phyloP scores from a whole-genome alignment of 352 stramenopile genomes.

The Globisporangium paroecandrum region DNA sequence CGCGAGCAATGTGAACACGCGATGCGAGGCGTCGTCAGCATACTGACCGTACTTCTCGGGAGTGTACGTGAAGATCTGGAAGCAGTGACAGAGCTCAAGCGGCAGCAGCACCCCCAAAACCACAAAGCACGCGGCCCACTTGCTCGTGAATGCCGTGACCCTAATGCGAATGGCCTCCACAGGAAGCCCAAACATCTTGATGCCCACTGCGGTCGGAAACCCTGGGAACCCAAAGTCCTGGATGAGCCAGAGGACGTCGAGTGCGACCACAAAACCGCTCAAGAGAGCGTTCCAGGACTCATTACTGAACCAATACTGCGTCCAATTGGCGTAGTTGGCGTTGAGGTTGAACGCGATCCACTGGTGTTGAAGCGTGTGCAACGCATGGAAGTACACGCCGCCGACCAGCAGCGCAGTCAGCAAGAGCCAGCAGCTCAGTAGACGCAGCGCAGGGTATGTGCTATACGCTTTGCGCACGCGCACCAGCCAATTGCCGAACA shows the following conservation, averaged over 20 bases:
- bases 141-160: slow-evolving; percentile 35
- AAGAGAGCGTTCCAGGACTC: slow-evolving; percentile 37
- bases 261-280: slow-evolving; percentile 27
- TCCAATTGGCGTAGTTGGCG: neutral
- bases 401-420: slow-evolving; percentile 21
- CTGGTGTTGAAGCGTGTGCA: slow-evolving; percentile 21
- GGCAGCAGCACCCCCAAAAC: slow-evolving; percentile 47
- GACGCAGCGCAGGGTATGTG: slow-evolving; percentile 21
- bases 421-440: slow-evolving; percentile 26
- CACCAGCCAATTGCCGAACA: slow-evolving; percentile 32
- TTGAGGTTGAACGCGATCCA: slow-evolving; percentile 28
- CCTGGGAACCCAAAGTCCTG: slow-evolving; percentile 53
- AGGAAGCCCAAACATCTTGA: slow-evolving; percentile 39
- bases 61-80: slow-evolving; percentile 40
- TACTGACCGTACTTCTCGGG: slow-evolving; percentile 34
- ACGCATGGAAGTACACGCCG: slow-evolving; percentile 27
- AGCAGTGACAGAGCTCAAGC: slow-evolving; percentile 45
- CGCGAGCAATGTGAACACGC: slow-evolving; percentile 19
- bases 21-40: slow-evolving; percentile 23
- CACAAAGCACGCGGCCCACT: slow-evolving; percentile 45
- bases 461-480: slow-evolving; percentile 24
- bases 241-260: slow-evolving; percentile 51
- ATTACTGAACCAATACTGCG: slow-evolving; percentile 32
- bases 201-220: slow-evolving; percentile 32
- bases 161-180: slow-evolving; percentile 20